A percentile compares a stretch with the other conserved stretches of the same genome.
Evolutionary conservation across 2,329 filamentous ascomycete genomes (phyloP).

Genomic region (Tolypocladium endophyticum): DNA sequence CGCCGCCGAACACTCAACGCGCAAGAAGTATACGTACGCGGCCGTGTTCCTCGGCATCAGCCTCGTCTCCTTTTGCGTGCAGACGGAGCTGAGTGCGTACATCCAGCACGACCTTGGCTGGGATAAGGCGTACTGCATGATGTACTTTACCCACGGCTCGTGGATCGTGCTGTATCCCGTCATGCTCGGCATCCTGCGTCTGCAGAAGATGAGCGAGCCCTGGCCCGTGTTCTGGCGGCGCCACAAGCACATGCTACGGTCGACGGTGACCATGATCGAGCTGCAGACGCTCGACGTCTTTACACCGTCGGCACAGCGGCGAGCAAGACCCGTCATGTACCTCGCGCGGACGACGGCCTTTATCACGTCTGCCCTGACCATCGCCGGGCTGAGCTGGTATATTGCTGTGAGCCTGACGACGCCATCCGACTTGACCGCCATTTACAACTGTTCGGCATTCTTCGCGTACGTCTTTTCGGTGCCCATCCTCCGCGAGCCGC

Average conservation of each 20-base stretch:
- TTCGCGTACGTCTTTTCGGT: slow-evolving; percentile 98
- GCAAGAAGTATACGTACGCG: slow-evolving; percentile 79
- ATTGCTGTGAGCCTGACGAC: slow-evolving; percentile 89
- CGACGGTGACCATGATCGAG: slow-evolving; percentile 71
- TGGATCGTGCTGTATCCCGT: slow-evolving; percentile 85
- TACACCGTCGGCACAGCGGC: slow-evolving; percentile 23
- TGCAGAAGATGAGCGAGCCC: slow-evolving; percentile 67
- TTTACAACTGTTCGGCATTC: slow-evolving; percentile 98
- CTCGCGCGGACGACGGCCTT: slow-evolving; percentile 70
- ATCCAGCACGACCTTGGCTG: slow-evolving; percentile 87
- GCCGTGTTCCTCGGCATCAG: slow-evolving; percentile 73
- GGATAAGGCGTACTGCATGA: slow-evolving; percentile 99
- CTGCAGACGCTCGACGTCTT: slow-evolving; percentile 61
- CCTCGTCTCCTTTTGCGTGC: slow-evolving; percentile 78
- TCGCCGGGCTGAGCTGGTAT: slow-evolving; percentile 93
- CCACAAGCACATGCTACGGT: slow-evolving; percentile 39
- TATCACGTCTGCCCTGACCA: slow-evolving; percentile 75
- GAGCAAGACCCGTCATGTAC: slow-evolving; percentile 47
- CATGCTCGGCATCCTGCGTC: slow-evolving; percentile 68
- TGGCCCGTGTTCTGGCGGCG: slow-evolving; percentile 79
- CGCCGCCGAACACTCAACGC: slow-evolving; percentile 37
- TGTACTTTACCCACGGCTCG: slow-evolving; percentile 93
- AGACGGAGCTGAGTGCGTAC: slow-evolving; percentile 92
- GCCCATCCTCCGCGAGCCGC: slow-evolving; percentile 73
- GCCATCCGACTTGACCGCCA: slow-evolving; percentile 86